Evolutionary conservation across 306 rosid species (phyloP).

Genomic region (Astragalus membranaceus): DNA sequence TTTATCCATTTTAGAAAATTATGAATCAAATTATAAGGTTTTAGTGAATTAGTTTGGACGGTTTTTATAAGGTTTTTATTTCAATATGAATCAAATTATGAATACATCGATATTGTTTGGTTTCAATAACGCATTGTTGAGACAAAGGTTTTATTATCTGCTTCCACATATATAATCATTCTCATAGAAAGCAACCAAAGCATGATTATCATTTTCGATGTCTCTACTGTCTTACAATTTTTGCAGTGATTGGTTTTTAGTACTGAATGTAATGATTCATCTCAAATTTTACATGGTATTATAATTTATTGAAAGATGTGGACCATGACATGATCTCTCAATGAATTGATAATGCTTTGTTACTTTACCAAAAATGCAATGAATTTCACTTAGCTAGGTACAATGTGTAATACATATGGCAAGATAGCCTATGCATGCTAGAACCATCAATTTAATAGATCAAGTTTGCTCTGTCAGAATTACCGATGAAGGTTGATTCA

Average conservation of each 20-base stretch:
- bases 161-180: neutral
- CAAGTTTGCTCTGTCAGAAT: neutral
- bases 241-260: neutral
- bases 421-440: neutral
- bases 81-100: too few relatives aligned
- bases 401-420: neutral
- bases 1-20: too few relatives aligned
- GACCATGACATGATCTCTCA: neutral
- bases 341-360: conserved; percentile 8
- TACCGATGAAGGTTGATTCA: too few relatives aligned
- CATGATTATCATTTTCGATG: neutral
- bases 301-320: neutral
- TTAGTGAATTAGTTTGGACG: too few relatives aligned
- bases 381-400: conserved; percentile 1
- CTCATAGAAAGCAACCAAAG: neutral
- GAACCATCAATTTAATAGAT: neutral
- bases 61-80: too few relatives aligned
- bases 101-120: too few relatives aligned
- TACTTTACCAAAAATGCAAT: conserved; percentile 14
- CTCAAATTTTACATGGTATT: neutral
- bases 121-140: too few relatives aligned
- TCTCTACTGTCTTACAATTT: neutral
- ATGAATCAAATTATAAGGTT: too few relatives aligned
- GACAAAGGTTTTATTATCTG: neutral
- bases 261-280: conserved; percentile 1